These are phyloP conservation scores for Pilaira anomala DNA, from an alignment of 192 early-diverging fungal genomes.

Conservation along the genomic window DNA sequence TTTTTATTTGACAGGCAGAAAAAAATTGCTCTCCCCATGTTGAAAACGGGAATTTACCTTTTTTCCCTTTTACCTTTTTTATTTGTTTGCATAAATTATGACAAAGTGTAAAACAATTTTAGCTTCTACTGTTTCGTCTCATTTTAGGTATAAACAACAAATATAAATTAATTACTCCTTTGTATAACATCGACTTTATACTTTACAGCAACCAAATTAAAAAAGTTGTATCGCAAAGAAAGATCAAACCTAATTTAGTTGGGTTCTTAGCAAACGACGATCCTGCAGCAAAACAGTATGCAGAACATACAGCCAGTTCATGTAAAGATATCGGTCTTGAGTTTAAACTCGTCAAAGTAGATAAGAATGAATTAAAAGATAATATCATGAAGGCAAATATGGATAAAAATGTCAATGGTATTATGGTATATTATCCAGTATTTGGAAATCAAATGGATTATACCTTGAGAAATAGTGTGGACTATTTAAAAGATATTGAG, in stretches of 20 bases:
- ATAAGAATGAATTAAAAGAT: slow-evolving; percentile 79
- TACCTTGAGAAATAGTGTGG: slow-evolving; percentile 47
- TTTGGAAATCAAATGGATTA: slow-evolving; percentile 83
- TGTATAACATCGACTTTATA: neutral
- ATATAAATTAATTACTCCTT: slow-evolving; percentile 1
- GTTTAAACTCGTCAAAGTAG: slow-evolving; percentile 86
- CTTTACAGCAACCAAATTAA: slow-evolving; percentile 56
- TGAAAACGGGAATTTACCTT: neutral
- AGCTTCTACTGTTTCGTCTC: slow-evolving; percentile 59
- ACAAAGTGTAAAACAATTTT: slow-evolving; percentile 50
- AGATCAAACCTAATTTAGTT: slow-evolving; percentile 70
- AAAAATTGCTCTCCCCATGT: neutral
- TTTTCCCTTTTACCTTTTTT: no score
- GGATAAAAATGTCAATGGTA: slow-evolving; percentile 82
- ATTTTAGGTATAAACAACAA: slow-evolving; percentile 54
- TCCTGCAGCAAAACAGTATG: slow-evolving; percentile 86
- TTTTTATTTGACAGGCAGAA: no score
- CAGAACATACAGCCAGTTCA: slow-evolving; percentile 92
- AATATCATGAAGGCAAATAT: slow-evolving; percentile 84
- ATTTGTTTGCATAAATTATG: no score
- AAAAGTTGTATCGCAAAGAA: slow-evolving; percentile 57
- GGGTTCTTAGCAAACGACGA: slow-evolving; percentile 96
- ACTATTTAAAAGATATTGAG: slow-evolving; percentile 90
- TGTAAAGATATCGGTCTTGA: slow-evolving; percentile 84
- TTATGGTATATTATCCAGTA: slow-evolving; percentile 99